These are phyloP conservation scores for Excoecaria cochinchinensis DNA, from an alignment of 345 rosid species.

Conservation along the genomic window DNA sequence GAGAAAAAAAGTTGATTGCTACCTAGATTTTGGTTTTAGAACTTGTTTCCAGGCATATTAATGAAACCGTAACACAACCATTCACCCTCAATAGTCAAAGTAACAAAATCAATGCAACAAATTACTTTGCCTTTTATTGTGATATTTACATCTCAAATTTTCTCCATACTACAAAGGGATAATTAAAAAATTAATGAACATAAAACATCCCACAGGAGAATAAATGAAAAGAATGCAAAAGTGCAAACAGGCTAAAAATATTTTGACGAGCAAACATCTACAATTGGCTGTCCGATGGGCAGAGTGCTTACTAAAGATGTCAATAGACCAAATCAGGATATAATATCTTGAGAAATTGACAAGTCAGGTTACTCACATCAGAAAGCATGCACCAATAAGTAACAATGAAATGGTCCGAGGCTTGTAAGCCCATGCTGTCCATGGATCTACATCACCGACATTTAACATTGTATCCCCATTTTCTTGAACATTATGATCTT, in stretches of 20 bases:
- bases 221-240: neutral
- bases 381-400: slow-evolving; percentile 87
- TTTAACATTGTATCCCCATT: slow-evolving; percentile 46
- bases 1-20: neutral
- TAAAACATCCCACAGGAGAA: neutral
- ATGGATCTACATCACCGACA: slow-evolving; percentile 76
- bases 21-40: neutral
- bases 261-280: neutral
- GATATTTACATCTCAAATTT: neutral
- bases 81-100: neutral
- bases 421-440: slow-evolving; percentile 99
- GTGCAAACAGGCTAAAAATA: neutral
- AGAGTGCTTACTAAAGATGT: neutral
- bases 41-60: neutral
- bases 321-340: neutral
- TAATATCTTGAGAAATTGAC: neutral
- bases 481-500: slow-evolving; percentile 46
- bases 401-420: slow-evolving; percentile 90
- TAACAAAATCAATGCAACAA: neutral
- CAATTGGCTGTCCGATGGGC: neutral
- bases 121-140: neutral
- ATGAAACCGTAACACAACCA: neutral
- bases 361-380: slow-evolving; percentile 61
- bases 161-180: neutral
- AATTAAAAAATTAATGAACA: neutral